These are phyloP conservation scores for Coemansia furcata DNA, from an alignment of 192 early-diverging fungal species.

Conservation along the genomic window DNA sequence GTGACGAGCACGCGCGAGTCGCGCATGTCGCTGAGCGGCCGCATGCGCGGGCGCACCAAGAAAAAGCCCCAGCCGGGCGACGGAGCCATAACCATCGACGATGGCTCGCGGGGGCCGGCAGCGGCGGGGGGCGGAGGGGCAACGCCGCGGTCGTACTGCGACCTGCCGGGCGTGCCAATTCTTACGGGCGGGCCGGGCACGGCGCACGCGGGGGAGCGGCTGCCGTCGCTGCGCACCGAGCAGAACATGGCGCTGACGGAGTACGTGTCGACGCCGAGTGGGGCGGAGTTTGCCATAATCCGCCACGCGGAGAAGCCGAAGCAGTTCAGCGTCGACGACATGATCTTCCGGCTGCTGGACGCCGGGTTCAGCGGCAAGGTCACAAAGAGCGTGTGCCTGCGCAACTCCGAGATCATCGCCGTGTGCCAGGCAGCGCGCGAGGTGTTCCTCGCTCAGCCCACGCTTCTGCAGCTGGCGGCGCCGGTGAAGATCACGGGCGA, in stretches of 20 bases:
- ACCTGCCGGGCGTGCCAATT: constrained; percentile 45
- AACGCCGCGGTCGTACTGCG: constrained; percentile 48
- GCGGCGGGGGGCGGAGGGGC: not conserved
- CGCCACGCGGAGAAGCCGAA: constrained; percentile 55
- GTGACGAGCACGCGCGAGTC: constrained; percentile 45
- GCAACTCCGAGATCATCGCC: constrained; percentile 79
- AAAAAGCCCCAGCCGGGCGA: not conserved
- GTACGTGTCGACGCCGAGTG: constrained; percentile 47
- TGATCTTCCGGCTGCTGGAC: constrained; percentile 80
- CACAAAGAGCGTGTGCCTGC: constrained; percentile 77
- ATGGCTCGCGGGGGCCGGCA: not conserved
- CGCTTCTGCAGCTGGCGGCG: constrained; percentile 72
- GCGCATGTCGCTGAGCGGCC: constrained; percentile 44
- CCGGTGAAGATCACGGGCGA: constrained; percentile 85
- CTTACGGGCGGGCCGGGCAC: constrained; percentile 34
- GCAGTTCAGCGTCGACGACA: constrained; percentile 79
- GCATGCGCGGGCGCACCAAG: constrained; percentile 33
- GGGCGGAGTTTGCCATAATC: constrained; percentile 51
- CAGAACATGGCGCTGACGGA: constrained; percentile 44
- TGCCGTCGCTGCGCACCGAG: constrained; percentile 24
- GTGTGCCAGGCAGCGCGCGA: constrained; percentile 88
- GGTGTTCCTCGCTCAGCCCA: constrained; percentile 84
- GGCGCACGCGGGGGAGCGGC: constrained; percentile 21
- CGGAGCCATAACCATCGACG: not conserved
- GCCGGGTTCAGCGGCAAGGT: constrained; percentile 72